Conservation (phyloP, 1,284 basidiomycete species). For the Ustilago shanxiensis region DNA sequence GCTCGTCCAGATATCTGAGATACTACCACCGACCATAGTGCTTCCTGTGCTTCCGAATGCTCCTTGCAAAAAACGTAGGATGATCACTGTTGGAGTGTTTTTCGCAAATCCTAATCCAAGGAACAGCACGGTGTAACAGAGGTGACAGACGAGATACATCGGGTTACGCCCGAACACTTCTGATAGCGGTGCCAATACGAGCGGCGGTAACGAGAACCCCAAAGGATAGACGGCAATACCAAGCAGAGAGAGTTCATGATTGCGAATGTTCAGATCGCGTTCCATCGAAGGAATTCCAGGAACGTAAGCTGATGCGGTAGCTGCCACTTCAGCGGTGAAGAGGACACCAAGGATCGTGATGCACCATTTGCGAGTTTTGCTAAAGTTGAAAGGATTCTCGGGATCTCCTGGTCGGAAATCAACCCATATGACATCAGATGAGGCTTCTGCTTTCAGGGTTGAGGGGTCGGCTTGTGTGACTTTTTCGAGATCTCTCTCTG, state of each 20-base stretch:
- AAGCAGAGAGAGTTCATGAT: constrained; percentile 76
- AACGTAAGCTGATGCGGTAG: constrained; percentile 74
- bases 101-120: constrained; percentile 70
- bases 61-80: constrained; percentile 79
- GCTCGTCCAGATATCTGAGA: constrained; percentile 72
- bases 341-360: constrained; percentile 76
- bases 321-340: constrained; percentile 74
- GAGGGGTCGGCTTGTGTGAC: constrained; percentile 21
- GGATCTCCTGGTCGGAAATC: constrained; percentile 74
- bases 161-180: constrained; percentile 83
- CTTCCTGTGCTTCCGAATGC: constrained; percentile 77
- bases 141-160: constrained; percentile 76
- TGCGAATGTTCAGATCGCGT: constrained; percentile 76
- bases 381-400: constrained; percentile 76
- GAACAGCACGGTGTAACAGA: constrained; percentile 72
- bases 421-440: constrained; percentile 72
- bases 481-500: constrained; percentile 35
- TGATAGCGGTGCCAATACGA: constrained; percentile 77
- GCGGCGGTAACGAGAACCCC: constrained; percentile 79
- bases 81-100: constrained; percentile 79
- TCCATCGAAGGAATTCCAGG: constrained; percentile 77
- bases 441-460: background rate
- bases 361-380: constrained; percentile 74
- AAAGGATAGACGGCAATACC: constrained; percentile 74
- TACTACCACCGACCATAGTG: constrained; percentile 82